Evolutionary conservation across 306 rosid genomes (phyloP).

Genomic region (Malus orientalis): DNA sequence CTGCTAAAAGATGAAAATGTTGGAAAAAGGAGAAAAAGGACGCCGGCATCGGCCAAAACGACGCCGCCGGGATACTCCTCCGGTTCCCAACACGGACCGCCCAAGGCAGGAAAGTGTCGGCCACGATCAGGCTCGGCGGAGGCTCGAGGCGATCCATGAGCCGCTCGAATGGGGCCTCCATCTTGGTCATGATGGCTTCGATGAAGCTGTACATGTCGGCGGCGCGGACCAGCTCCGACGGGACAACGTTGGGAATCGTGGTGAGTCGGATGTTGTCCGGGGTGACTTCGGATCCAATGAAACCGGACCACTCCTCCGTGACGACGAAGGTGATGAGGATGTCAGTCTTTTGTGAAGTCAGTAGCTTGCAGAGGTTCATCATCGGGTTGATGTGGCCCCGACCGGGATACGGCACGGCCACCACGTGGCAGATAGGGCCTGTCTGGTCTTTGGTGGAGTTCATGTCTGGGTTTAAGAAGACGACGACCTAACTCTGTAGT

Average conservation of each 20-base stretch:
- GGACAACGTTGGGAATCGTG: conserved; percentile 33
- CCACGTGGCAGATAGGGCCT: conserved; percentile 4
- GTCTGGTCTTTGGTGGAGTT: not conserved
- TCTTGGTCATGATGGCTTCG: conserved; percentile 31
- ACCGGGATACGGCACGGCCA: conserved; percentile 43
- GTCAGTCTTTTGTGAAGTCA: conserved; percentile 5
- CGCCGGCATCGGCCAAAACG: conserved; percentile 29
- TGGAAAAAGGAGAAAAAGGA: conserved; percentile 20
- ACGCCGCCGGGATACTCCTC: conserved; percentile 34
- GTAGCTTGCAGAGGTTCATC: conserved; percentile 35
- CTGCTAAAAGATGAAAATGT: conserved; percentile 20
- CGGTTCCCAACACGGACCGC: conserved; percentile 17
- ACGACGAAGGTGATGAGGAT: conserved; percentile 36
- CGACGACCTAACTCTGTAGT: no score
- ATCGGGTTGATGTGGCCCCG: conserved; percentile 46
- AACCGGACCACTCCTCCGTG: conserved; percentile 35
- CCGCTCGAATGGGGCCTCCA: conserved; percentile 39
- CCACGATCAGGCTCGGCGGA: conserved; percentile 1
- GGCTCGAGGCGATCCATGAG: conserved; percentile 22
- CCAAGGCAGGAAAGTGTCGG: conserved; percentile 35
- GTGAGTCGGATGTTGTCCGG: conserved; percentile 18
- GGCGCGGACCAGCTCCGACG: conserved; percentile 29
- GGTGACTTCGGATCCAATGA: conserved; percentile 17
- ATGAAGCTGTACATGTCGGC: conserved; percentile 7
- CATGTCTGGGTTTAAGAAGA: not conserved